Evolutionary conservation across 768 basidiomycete genomes (phyloP), one percentile per base, ranked within the genome.

Genomic region (Termitomyces sp.): DNA sequence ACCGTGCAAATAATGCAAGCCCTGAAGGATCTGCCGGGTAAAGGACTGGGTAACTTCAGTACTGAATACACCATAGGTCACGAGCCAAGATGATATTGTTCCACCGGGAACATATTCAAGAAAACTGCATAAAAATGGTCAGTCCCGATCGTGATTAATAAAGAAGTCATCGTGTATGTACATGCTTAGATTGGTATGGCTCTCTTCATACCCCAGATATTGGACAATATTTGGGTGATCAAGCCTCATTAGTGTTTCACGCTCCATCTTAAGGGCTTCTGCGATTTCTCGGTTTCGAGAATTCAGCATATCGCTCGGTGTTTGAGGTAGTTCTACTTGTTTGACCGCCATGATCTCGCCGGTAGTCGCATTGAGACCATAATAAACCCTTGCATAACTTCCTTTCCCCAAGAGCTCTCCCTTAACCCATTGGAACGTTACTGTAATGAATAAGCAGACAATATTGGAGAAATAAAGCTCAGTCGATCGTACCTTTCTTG

Each of bases 261-360:
- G 89, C 74, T 97, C 95, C 45, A 88, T 80, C 66, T 88, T 87
- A 59, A 97, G 74, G 11, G 92, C 90, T 58, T 90, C 84, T 52
- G 93, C 81, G 62, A 90, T 80, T 58, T 82, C 79, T 50, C 77
- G 69, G 60, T 90, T 84, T 30, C 85, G 77, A 48, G 75, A 70
- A 65, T 89, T 82, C 58, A 64, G 77, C 63, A 81, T 82, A 69
- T 93, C 90, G 60, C 82, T 84, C 19, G 80, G 77, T 15, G 87
- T 88, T 37, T 79, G 78, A 0, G 90, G 90, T 55, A 91, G 76
- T 67, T 97, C 94, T 32, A 97, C 95, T 69, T 96, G 94, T 71
- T 98, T 98, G 58, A 98, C 94, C 3, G 95, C 95, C 66, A 97
- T 88, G 76, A 96, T 85, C 67, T 96, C 91, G 34, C 92, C 93